Evolutionary conservation across 352 stramenopile genomes (phyloP).

Genomic region (Blastocystis sp.): DNA sequence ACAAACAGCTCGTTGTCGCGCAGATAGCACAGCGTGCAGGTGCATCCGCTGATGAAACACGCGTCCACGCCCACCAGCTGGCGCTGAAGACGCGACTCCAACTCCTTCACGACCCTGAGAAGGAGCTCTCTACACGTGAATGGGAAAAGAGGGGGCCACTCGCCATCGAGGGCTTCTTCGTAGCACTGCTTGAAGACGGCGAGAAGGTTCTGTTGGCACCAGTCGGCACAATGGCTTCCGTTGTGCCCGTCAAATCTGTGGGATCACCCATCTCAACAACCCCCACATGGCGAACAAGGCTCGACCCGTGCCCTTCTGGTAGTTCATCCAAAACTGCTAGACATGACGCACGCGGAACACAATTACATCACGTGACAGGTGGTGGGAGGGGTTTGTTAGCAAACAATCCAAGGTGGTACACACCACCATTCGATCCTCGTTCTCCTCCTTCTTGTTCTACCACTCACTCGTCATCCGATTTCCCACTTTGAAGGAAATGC

Average conservation of each 20-base stretch:
- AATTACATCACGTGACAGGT: neutral
- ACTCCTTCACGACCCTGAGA: neutral
- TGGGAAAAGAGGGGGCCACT: neutral
- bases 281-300: constrained; percentile 44
- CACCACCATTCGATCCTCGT: constrained; percentile 51
- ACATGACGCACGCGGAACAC: no score
- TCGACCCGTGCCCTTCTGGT: constrained; percentile 22
- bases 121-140: constrained; percentile 3
- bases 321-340: constrained; percentile 25
- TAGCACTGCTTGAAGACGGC: constrained; percentile 9
- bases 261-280: neutral
- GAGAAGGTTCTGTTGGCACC: constrained; percentile 16
- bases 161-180: neutral
- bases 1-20: constrained; percentile 20
- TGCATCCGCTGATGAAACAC: constrained; percentile 3
- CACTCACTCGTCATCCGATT: neutral
- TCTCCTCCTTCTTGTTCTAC: constrained; percentile 53
- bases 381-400: neutral
- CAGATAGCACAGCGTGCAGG: constrained; percentile 41
- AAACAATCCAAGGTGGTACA: neutral
- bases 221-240: constrained; percentile 3
- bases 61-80: neutral
- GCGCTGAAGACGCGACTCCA: neutral
- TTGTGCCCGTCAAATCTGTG: constrained; percentile 67
- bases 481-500: constrained; percentile 20